Percentiles rank a stretch among this genome's conserved stretches.
These are phyloP conservation scores for Phaffomyces thermotolerans DNA, from an alignment of 805 yeast species.

Conservation along the genomic window DNA sequence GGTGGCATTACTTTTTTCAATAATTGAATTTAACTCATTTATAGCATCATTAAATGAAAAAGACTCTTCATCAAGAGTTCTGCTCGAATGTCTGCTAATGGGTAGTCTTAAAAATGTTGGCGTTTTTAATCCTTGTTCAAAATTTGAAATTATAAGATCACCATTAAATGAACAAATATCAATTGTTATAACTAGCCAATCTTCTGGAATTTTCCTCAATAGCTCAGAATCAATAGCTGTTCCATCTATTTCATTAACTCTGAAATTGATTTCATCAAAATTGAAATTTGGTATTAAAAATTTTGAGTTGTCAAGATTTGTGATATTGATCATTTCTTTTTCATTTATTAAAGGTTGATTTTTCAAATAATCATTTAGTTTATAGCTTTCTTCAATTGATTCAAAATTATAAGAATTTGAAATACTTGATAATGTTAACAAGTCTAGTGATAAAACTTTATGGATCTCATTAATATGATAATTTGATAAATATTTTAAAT, in stretches of 20 bases:
- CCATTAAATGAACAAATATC: constrained; percentile 54
- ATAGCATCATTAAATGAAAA: constrained; percentile 41
- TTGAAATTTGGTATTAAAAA: constrained; percentile 13
- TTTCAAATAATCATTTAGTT: constrained; percentile 23
- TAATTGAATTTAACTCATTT: constrained; percentile 41
- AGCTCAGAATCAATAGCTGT: constrained; percentile 5
- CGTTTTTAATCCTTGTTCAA: constrained; percentile 23
- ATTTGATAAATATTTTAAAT: constrained; percentile 20
- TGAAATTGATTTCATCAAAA: constrained; percentile 4
- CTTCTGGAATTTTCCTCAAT: constrained; percentile 28
- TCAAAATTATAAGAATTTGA: constrained; percentile 16
- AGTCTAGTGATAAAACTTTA: constrained; percentile 17
- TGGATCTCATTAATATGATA: constrained; percentile 22
- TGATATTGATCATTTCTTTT: constrained; percentile 16
- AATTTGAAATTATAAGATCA: constrained; percentile 47
- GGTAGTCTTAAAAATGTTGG: constrained; percentile 56
- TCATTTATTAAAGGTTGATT: constrained; percentile 23
- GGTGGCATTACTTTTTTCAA: constrained; percentile 52
- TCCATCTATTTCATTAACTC: constrained; percentile 2
- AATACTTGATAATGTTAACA: constrained; percentile 22
- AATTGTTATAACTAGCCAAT: constrained; percentile 55
- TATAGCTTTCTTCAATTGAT: constrained; percentile 16
- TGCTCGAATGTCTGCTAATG: constrained; percentile 39
- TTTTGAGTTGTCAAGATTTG: constrained; percentile 5
- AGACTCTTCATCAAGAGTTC: constrained; percentile 36